Conservation (phyloP, 345 rosid species). For the Aegle marmelos region DNA sequence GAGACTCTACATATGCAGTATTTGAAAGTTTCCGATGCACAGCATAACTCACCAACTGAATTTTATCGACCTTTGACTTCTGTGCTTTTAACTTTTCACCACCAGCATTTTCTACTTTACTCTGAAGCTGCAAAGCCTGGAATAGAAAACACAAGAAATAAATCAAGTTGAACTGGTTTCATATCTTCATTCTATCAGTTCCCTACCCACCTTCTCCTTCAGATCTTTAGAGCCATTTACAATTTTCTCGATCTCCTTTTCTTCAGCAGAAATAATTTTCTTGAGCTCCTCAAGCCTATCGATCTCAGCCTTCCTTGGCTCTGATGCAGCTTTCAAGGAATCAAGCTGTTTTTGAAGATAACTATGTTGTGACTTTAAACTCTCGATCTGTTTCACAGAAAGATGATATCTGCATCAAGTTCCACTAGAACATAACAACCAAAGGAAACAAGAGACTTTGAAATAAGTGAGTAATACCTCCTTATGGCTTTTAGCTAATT, state of each 20-base stretch:
- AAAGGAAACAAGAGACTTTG: neutral
- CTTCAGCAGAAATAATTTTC: conserved; percentile 55
- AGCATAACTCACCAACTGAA: conserved; percentile 73
- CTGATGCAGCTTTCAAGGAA: conserved; percentile 76
- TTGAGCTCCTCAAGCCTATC: conserved; percentile 62
- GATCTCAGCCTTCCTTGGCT: conserved; percentile 71
- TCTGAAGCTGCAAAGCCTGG: conserved; percentile 83
- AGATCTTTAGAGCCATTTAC: conserved; percentile 66
- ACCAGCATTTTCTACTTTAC: conserved; percentile 84
- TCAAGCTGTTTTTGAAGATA: conserved; percentile 77
- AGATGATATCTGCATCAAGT: conserved; percentile 5
- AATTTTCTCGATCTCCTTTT: conserved; percentile 66
- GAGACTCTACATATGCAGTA: conserved; percentile 6
- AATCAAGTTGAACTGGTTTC: neutral
- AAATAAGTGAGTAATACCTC: conserved; percentile 48
- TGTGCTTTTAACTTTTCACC: conserved; percentile 79
- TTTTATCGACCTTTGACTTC: conserved; percentile 73
- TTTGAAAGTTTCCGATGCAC: conserved; percentile 9
- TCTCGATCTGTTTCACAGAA: conserved; percentile 56
- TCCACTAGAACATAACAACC: conserved; percentile 8
- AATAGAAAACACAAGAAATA: conserved; percentile 7
- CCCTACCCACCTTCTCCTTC: conserved; percentile 62
- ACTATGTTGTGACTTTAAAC: conserved; percentile 66
- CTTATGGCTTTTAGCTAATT: conserved; percentile 77
- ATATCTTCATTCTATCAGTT: neutral